phyloP scores from a whole-genome alignment of 495 filamentous ascomycete genomes.

The Penicillium soppii region DNA sequence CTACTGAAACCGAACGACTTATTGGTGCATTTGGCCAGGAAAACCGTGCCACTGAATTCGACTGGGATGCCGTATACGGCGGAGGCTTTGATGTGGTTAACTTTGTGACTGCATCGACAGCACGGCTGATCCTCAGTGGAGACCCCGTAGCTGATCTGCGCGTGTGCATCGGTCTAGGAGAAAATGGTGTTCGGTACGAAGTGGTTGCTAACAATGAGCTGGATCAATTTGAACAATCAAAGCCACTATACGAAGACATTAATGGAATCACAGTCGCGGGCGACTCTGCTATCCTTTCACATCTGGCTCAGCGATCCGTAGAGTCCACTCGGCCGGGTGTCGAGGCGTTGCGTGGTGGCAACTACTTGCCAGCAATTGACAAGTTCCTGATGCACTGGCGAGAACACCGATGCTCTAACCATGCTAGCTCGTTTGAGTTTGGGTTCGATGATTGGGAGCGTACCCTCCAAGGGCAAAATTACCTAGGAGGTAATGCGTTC shows the following conservation, averaged over 20 bases:
- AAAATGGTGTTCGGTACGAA: constrained; percentile 57
- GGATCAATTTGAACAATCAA: neutral
- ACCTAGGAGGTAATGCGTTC: constrained; percentile 55
- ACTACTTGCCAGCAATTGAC: constrained; percentile 31
- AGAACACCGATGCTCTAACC: constrained; percentile 9
- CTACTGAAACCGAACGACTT: constrained; percentile 63
- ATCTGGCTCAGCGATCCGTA: constrained; percentile 25
- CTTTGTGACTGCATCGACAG: constrained; percentile 51
- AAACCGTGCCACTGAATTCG: constrained; percentile 72
- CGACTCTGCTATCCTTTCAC: constrained; percentile 33
- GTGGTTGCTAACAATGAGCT: constrained; percentile 12
- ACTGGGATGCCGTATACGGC: constrained; percentile 80
- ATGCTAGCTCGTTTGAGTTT: constrained; percentile 15
- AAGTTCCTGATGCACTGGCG: constrained; percentile 34
- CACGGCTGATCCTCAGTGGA: constrained; percentile 51
- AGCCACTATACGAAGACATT: constrained; percentile 28
- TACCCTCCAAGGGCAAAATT: constrained; percentile 44
- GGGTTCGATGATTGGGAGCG: constrained; percentile 50
- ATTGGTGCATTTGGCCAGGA: constrained; percentile 81
- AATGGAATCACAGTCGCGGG: constrained; percentile 32
- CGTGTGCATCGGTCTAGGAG: constrained; percentile 56
- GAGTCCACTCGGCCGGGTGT: constrained; percentile 31
- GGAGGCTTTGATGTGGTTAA: constrained; percentile 86
- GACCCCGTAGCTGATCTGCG: constrained; percentile 57
- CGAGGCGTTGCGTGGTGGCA: constrained; percentile 32